Base-by-base conservation (phyloP, 768 basidiomycete genomes). In the Calvatia gigantea region DNA sequence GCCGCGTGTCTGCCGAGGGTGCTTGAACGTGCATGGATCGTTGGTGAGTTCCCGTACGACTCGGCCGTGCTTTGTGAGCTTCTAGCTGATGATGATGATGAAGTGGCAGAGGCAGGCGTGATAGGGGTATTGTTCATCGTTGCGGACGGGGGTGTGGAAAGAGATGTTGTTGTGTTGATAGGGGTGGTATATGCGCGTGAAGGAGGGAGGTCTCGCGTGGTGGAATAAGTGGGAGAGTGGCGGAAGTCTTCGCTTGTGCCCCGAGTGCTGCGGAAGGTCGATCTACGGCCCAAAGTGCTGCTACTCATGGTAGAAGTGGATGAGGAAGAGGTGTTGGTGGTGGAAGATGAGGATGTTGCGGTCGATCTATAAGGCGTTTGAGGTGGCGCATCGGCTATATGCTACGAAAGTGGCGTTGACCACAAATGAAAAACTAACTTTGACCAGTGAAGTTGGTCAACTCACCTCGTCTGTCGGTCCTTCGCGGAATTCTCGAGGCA, bases 401-500 rank as follows among this genome's bases (percentile, higher is more conserved):
- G 67, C 66, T 37, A 66, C 63, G 1, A 64, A 62, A 56, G 60
- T 42, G 37, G n/a, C n/a, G 39, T 55, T 45, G 38, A 54, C 56
- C 58, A 38, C 32, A 64, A 65, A 45, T 74, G 63, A 1, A 76
- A 73, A n/a, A 75, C n/a, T n/a, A n/a, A n/a, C n/a, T 78, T 49
- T 70, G 63, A 17, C 76, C 75, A 52, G 76, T 74, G 9, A 64
- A 58, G 9, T 64, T n/a, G 64, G n/a, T 57, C 56, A 57, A 75
- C 74, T 53, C 17, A 59, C 60, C 29, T 54, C 54, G 53, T 63
- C 67, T 21, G 55, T 57, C 39, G 65, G 59, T 59, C 69, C 67
- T 12, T 67, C 67, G 58, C 74, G 62, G 66, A 78, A 75, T 60
- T 82, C 75, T 60, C 62, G 64, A 1, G 77, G 78, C 56, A 79